These are phyloP conservation scores for Echria macrotheca DNA, from an alignment of 495 filamentous ascomycete species.

Conservation along the genomic window DNA sequence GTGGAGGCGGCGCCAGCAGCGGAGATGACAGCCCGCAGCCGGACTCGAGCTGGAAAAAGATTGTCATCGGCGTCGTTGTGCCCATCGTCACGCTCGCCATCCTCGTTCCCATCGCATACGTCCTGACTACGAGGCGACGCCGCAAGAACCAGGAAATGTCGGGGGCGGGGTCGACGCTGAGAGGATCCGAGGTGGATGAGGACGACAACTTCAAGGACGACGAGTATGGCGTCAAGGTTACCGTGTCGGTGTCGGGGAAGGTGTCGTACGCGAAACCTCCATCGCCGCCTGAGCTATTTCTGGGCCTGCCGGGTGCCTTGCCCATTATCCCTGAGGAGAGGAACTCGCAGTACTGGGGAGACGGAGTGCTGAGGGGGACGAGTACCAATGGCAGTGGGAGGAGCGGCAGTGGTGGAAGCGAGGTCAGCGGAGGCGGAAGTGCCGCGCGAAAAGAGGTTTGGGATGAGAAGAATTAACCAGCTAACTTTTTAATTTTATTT, in stretches of 20 bases:
- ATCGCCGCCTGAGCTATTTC: slow-evolving; percentile 7
- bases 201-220: slow-evolving; percentile 9
- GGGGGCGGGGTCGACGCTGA: not conserved
- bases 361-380: not conserved
- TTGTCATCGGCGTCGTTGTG: slow-evolving; percentile 9
- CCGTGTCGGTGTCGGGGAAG: slow-evolving; percentile 11
- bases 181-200: not conserved
- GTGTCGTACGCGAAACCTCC: slow-evolving; percentile 1
- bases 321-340: slow-evolving; percentile 4
- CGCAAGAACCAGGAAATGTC: not conserved
- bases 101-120: not conserved
- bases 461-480: too few relatives aligned
- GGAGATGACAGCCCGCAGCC: not conserved
- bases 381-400: not conserved
- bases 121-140: not conserved
- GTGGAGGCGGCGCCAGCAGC: not conserved
- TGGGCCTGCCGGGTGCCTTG: slow-evolving; percentile 5
- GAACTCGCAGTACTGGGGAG: slow-evolving; percentile 3
- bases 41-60: not conserved
- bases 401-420: not conserved
- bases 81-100: slow-evolving; percentile 8
- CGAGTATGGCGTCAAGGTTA: slow-evolving; percentile 13
- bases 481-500: too few relatives aligned
- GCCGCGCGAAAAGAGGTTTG: not conserved
- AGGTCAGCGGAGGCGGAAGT: not conserved